Percentiles rank a stretch among this genome's conserved stretches.
These are phyloP conservation scores for Trichosporon coremiiforme DNA, from an alignment of 1,284 basidiomycete species.

Conservation along the genomic window DNA sequence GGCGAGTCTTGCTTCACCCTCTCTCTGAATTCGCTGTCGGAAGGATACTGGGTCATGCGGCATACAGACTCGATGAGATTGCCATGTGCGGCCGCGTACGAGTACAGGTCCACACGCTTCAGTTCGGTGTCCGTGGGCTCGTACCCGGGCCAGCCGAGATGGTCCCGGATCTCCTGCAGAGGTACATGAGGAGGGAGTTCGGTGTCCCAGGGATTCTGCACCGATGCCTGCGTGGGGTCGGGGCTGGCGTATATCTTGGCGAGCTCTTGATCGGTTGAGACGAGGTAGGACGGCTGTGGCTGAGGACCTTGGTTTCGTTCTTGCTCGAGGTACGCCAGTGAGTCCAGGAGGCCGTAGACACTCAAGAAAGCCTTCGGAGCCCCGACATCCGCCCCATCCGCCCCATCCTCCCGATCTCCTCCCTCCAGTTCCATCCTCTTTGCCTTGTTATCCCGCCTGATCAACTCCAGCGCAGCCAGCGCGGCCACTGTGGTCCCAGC, in stretches of 20 bases:
- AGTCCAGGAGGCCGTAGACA: conserved; percentile 29
- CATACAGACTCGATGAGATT: conserved; percentile 31
- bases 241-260: neutral
- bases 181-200: conserved; percentile 28
- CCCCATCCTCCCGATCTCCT: too few species aligned
- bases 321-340: conserved; percentile 19
- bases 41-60: conserved; percentile 26
- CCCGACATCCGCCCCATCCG: neutral
- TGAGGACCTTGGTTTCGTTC: neutral
- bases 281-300: conserved; percentile 6
- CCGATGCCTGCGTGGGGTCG: conserved; percentile 1
- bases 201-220: conserved; percentile 25
- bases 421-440: neutral
- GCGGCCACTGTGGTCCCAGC: conserved; percentile 25
- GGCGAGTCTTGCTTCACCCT: conserved; percentile 26
- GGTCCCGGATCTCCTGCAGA: conserved; percentile 21
- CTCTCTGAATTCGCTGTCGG: conserved; percentile 27
- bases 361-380: conserved; percentile 21
- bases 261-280: conserved; percentile 12
- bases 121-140: conserved; percentile 15
- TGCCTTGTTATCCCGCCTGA: neutral
- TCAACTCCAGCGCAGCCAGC: conserved; percentile 19
- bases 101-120: conserved; percentile 26
- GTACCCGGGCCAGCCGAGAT: conserved; percentile 24
- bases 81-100: conserved; percentile 23